Conservation (phyloP, 306 rosid species). For the Oemleria cerasiformis region DNA sequence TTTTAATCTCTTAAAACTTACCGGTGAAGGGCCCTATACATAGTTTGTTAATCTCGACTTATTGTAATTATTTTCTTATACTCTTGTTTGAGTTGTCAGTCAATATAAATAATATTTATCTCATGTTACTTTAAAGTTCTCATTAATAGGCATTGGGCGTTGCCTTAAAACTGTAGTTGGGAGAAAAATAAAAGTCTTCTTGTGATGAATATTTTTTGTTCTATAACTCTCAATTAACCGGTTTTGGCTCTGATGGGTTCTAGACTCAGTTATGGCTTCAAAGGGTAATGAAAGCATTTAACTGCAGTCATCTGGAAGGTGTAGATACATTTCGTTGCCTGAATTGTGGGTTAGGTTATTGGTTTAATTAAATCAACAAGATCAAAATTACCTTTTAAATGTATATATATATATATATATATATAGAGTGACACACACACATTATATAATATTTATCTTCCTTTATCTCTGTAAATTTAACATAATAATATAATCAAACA, state of each 20-base stretch:
- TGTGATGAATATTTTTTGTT: neutral
- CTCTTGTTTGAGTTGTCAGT: too few relatives aligned
- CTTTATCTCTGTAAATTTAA: neutral
- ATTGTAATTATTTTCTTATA: neutral
- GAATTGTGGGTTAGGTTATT: too few relatives aligned
- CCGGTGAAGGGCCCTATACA: neutral
- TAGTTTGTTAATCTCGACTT: neutral
- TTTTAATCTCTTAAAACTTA: neutral
- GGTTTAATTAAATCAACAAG: too few relatives aligned
- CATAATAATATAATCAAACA: neutral
- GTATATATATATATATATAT: too few relatives aligned
- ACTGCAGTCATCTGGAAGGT: neutral
- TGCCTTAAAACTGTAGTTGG: neutral
- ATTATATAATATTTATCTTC: neutral
- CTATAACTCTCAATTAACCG: neutral
- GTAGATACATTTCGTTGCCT: too few relatives aligned
- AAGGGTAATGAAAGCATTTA: neutral
- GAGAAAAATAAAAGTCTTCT: neutral
- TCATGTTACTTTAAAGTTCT: conserved; percentile 1
- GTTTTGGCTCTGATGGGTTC: neutral
- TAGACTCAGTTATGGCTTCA: conserved; percentile 5
- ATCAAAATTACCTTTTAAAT: too few relatives aligned
- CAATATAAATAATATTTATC: neutral
- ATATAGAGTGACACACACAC: too few relatives aligned
- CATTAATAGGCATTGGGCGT: neutral